Percentiles rank a stretch among this genome's conserved stretches.
Conservation (phyloP, 2,329 filamentous ascomycete species). For the Sporothrix brasiliensis region DNA sequence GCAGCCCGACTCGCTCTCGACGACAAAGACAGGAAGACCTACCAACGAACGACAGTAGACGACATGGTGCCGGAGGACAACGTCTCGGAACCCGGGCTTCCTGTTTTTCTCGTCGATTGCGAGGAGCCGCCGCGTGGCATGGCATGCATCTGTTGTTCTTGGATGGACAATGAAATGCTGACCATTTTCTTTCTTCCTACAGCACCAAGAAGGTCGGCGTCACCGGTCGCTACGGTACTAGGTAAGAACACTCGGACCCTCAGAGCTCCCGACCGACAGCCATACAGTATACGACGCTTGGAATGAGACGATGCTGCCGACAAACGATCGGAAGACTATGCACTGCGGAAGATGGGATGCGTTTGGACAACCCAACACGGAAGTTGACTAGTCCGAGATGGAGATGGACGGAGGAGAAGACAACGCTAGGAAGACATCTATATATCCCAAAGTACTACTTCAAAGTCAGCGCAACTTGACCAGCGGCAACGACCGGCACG, state of each 20-base stretch:
- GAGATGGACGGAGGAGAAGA: background rate
- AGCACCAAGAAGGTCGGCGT: slow-evolving; percentile 97
- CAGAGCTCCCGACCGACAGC: background rate
- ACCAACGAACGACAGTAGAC: background rate
- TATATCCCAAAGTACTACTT: too few relatives aligned
- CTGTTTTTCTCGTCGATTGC: background rate
- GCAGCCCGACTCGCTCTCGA: slow-evolving; percentile 22
- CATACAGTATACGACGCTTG: background rate
- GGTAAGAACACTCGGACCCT: slow-evolving; percentile 34
- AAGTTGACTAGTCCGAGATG: background rate
- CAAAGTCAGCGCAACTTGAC: too few relatives aligned
- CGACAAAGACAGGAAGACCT: slow-evolving; percentile 24
- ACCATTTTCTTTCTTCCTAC: slow-evolving; percentile 29
- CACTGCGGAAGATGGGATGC: background rate
- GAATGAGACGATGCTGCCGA: background rate
- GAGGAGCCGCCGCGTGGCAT: background rate
- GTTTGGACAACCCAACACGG: background rate
- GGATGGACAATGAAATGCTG: slow-evolving; percentile 30
- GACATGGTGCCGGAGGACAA: background rate
- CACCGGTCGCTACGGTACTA: slow-evolving; percentile 67
- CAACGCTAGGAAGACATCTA: too few relatives aligned
- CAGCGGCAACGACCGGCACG: background rate
- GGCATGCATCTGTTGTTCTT: background rate
- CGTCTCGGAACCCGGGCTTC: slow-evolving; percentile 7
- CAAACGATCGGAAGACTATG: background rate